phyloP scores from a whole-genome alignment of 441 rosid species.

The Croton laevigatus region DNA sequence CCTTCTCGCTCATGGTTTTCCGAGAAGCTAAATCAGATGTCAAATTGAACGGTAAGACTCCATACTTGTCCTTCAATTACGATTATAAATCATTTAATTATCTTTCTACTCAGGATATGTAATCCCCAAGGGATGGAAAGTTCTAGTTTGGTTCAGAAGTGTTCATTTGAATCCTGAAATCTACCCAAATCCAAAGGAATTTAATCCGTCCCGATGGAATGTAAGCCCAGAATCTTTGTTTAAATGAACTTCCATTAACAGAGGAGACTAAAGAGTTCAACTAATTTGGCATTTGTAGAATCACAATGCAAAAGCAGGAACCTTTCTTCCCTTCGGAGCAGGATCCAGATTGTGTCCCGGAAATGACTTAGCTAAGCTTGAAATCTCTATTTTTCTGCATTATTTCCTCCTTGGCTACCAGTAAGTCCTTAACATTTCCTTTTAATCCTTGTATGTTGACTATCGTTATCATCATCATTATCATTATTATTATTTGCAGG shows the following conservation, averaged over 20 bases:
- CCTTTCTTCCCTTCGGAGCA: conserved; percentile 84
- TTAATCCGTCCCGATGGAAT: conserved; percentile 88
- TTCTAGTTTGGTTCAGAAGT: conserved; percentile 74
- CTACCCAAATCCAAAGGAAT: conserved; percentile 62
- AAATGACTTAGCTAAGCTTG: conserved; percentile 87
- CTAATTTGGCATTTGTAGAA: conserved; percentile 31
- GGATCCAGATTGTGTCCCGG: conserved; percentile 85
- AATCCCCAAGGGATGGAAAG: conserved; percentile 88
- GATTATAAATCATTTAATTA: not conserved
- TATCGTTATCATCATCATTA: too few species aligned
- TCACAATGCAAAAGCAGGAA: conserved; percentile 51
- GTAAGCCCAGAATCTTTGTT: conserved; percentile 32
- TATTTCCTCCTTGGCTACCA: conserved; percentile 65
- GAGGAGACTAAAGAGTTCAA: too few species aligned
- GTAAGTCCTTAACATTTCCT: conserved; percentile 27
- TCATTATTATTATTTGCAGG: conserved; percentile 26
- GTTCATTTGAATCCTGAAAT: conserved; percentile 64
- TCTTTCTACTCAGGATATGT: conserved; percentile 45
- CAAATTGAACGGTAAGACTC: too few species aligned
- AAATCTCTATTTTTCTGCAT: conserved; percentile 78
- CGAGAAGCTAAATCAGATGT: too few species aligned
- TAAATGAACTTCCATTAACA: not conserved
- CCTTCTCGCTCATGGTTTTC: too few species aligned
- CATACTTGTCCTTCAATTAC: conserved; percentile 7
- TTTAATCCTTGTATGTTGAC: not conserved